These are phyloP conservation scores for Agaricus blazei DNA, from an alignment of 768 basidiomycete genomes.

Conservation along the genomic window DNA sequence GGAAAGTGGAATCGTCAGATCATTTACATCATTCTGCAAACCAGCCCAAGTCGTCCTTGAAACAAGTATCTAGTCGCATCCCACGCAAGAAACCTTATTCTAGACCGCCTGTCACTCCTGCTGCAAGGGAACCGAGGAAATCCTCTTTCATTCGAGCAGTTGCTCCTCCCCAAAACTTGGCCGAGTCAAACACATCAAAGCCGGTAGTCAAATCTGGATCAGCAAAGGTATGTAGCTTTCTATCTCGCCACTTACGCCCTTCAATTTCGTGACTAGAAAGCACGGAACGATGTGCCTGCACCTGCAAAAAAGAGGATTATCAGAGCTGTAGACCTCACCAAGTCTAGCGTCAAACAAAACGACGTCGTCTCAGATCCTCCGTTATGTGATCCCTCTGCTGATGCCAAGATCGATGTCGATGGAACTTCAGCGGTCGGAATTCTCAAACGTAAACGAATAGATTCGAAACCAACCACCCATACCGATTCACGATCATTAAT, in stretches of 20 bases:
- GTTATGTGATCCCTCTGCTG: background rate
- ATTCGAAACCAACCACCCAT: constrained; percentile 23
- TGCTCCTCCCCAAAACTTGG: constrained; percentile 13
- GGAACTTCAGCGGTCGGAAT: constrained; percentile 12
- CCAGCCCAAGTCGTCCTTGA: constrained; percentile 39
- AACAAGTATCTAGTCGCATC: constrained; percentile 53
- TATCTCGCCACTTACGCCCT: background rate
- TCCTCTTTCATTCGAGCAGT: constrained; percentile 14
- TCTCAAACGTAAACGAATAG: constrained; percentile 38
- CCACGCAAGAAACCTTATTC: constrained; percentile 62
- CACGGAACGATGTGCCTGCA: background rate
- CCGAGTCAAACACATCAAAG: constrained; percentile 12
- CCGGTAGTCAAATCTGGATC: background rate
- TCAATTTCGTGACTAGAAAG: background rate
- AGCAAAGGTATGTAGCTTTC: constrained; percentile 1
- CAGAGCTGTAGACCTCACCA: constrained; percentile 8
- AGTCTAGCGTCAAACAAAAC: background rate
- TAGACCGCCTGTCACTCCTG: constrained; percentile 21
- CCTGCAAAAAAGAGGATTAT: background rate
- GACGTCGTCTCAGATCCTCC: background rate
- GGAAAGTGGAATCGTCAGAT: background rate
- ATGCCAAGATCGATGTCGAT: background rate
- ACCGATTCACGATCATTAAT: constrained; percentile 21
- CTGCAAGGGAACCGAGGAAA: constrained; percentile 5
- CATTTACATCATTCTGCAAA: constrained; percentile 12